Evolutionary conservation across 805 yeast genomes (phyloP).

Genomic region (Hanseniaspora taiwanica): DNA sequence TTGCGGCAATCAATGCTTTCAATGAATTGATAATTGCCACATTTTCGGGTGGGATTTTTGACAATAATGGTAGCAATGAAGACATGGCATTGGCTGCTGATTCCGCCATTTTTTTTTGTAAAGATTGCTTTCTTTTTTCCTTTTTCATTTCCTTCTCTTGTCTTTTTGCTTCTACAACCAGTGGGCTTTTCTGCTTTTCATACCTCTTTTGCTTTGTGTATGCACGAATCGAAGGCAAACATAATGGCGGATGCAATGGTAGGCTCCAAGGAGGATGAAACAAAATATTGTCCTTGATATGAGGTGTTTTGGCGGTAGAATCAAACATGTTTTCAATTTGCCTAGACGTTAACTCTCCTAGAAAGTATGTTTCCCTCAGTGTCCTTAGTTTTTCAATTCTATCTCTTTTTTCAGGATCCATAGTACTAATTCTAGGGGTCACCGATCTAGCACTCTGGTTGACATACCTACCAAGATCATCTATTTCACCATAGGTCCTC

Average conservation of each 20-base stretch:
- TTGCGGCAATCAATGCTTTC: slow-evolving; percentile 19
- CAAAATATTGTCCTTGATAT: slow-evolving; percentile 17
- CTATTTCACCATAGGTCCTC: slow-evolving; percentile 6
- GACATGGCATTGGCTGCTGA: neutral
- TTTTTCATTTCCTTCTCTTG: neutral
- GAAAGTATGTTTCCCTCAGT: neutral
- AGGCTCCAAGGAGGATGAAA: slow-evolving; percentile 25
- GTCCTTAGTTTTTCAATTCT: neutral
- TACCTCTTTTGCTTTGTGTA: slow-evolving; percentile 4
- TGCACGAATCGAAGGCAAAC: slow-evolving; percentile 20
- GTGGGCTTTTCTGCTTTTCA: neutral
- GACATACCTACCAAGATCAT: slow-evolving; percentile 7
- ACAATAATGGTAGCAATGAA: neutral
- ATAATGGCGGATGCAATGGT: slow-evolving; percentile 20
- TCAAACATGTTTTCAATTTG: slow-evolving; percentile 5
- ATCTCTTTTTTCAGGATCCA: slow-evolving; percentile 8
- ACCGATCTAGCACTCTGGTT: slow-evolving; percentile 10
- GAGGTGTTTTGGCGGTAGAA: slow-evolving; percentile 14
- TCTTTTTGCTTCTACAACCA: neutral
- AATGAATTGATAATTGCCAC: slow-evolving; percentile 20
- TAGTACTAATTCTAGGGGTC: slow-evolving; percentile 9
- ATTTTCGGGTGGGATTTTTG: neutral
- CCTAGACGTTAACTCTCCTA: neutral
- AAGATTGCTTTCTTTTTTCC: neutral
- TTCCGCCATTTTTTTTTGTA: neutral